Base-by-base conservation (phyloP, 345 rosid species). In the Murraya koenigii region DNA sequence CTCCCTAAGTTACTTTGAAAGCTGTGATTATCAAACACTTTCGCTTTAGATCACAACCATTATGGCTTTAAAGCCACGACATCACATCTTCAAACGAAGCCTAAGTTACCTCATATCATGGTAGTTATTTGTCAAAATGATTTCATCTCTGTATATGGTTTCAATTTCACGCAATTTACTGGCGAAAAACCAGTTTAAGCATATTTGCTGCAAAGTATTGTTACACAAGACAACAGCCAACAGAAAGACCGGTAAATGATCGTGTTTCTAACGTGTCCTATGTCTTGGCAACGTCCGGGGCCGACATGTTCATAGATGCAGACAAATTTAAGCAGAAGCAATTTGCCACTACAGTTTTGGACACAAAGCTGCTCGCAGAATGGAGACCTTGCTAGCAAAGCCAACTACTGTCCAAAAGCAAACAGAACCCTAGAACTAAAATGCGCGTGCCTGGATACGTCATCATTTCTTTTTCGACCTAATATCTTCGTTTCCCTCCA, bases 371-470 rank as follows among this genome's bases (percentile, higher is more conserved):
- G 83, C 77, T 15, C 25, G 17, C 35, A 20, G 22, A 9, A 60
- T 41, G 32, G 54, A 28, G 81, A 77, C 75, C 70, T 8, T 10
- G 32, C 64, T 1, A 1, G 56, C 39, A 6, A 19, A 7, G 67
- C 20, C 13, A 7, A 30, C 7, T 13, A 13, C 49, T 44, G 28
- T 10, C 64, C 64, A 23, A 68, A 49, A 52, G 61, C 1, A 25
- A 60, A 59, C 36, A 25, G 55, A 36, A 15, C n/a, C 52, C 44
- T 23, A 23, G 28, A 3, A 78, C 77, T 77, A 75, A 84, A 77
- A 82, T 61, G 52, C 85, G 93, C 97, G 88, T 90, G 94, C 92
- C 84, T 75, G 71, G 52, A 66, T 74, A 77, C 89, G 82, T 87
- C 91, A 85, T 78, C 87, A 28, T 84, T 86, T 62, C 79, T 30